phyloP scores from a whole-genome alignment of 306 rosid species.

The Quillaja saponaria region DNA sequence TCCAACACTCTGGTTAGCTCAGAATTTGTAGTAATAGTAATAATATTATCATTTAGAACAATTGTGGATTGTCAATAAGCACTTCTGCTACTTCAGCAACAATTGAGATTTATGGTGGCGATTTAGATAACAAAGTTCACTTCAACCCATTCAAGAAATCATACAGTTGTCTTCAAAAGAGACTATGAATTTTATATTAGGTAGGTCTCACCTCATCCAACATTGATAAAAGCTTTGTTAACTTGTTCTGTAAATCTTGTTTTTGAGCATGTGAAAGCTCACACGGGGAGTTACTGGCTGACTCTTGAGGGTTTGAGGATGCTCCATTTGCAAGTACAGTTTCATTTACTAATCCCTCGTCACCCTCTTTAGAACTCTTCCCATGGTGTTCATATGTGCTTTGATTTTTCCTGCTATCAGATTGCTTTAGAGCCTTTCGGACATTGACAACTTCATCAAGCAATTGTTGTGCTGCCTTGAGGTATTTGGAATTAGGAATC shows the following conservation, averaged over 20 bases:
- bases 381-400: conserved; percentile 38
- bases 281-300: conserved; percentile 40
- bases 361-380: conserved; percentile 43
- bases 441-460: conserved; percentile 83
- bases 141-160: conserved; percentile 5
- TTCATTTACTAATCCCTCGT: conserved; percentile 50
- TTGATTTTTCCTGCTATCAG: conserved; percentile 38
- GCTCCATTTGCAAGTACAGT: conserved; percentile 39
- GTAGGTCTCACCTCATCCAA: conserved; percentile 63
- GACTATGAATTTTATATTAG: neutral
- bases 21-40: no score
- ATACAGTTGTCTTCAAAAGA: neutral
- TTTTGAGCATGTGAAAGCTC: conserved; percentile 77
- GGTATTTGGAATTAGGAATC: conserved; percentile 65
- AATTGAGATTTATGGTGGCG: no score
- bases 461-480: conserved; percentile 68
- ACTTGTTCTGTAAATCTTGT: conserved; percentile 71
- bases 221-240: conserved; percentile 74
- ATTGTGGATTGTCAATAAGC: no score
- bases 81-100: no score
- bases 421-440: conserved; percentile 52
- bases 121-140: no score
- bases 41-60: no score
- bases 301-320: conserved; percentile 49
- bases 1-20: no score